Conservation (phyloP, 164 flowering plant genomes). For the Aristolochia fimbriata region DNA sequence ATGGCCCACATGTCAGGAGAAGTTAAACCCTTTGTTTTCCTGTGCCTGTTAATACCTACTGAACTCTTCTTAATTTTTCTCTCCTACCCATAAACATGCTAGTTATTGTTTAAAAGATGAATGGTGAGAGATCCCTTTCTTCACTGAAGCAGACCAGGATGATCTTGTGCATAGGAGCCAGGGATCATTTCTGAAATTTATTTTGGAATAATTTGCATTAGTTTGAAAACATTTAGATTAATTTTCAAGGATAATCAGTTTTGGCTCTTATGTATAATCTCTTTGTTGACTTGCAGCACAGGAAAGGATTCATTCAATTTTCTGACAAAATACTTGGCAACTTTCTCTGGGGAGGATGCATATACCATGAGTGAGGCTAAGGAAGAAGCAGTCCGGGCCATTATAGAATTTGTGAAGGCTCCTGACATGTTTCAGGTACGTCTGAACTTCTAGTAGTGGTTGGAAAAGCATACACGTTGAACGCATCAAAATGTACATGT, state of each 20-base stretch:
- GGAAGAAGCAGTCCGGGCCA: conserved; percentile 77
- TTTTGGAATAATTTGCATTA: neutral
- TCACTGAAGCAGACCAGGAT: no score
- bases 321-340: conserved; percentile 75
- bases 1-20: no score
- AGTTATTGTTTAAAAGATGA: no score
- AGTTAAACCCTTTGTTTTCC: no score
- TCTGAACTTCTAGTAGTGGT: no score
- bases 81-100: no score
- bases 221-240: neutral
- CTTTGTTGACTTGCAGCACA: conserved; percentile 34
- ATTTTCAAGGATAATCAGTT: neutral
- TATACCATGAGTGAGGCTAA: conserved; percentile 62
- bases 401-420: conserved; percentile 81
- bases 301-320: conserved; percentile 68
- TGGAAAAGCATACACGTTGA: no score
- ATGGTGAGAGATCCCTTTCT: no score
- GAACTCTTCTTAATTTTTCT: no score
- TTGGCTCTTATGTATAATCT: neutral
- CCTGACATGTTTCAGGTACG: conserved; percentile 87
- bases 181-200: neutral
- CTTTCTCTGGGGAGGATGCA: conserved; percentile 81
- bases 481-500: no score
- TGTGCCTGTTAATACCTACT: no score
- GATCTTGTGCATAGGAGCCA: no score